These are phyloP conservation scores for Penicillium sp. DNA, from an alignment of 2,329 filamentous ascomycete genomes.

Conservation along the genomic window DNA sequence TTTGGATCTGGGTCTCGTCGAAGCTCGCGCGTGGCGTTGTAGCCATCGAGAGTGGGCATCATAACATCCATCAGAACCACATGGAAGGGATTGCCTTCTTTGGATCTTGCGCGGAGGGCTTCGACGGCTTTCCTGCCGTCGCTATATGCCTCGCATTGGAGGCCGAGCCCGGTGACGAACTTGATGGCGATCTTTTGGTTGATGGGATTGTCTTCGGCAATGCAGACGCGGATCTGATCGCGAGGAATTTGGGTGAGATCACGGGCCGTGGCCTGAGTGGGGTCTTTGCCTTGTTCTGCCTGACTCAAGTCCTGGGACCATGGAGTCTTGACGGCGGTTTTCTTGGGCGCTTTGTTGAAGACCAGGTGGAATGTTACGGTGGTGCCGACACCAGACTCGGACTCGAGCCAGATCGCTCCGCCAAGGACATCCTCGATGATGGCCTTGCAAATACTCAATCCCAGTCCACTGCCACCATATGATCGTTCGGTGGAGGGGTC, in stretches of 20 bases:
- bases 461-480: constrained; percentile 86
- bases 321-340: constrained; percentile 54
- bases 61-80: constrained; percentile 94
- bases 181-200: constrained; percentile 92
- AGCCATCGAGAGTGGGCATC: constrained; percentile 90
- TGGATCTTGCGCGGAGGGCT: constrained; percentile 68
- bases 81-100: constrained; percentile 73
- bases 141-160: constrained; percentile 81
- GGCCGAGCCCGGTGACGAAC: constrained; percentile 80
- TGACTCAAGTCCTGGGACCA: constrained; percentile 48
- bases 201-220: constrained; percentile 92
- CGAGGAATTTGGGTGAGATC: constrained; percentile 70
- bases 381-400: constrained; percentile 58
- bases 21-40: constrained; percentile 81
- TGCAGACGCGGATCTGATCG: constrained; percentile 77
- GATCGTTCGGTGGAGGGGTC: constrained; percentile 85
- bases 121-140: constrained; percentile 87
- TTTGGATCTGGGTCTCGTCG: constrained; percentile 69
- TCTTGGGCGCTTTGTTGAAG: constrained; percentile 71
- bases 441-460: constrained; percentile 89
- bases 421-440: constrained; percentile 90
- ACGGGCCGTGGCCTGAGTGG: constrained; percentile 47
- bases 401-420: constrained; percentile 77
- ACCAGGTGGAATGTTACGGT: constrained; percentile 74
- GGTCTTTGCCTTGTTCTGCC: constrained; percentile 39